Evolutionary conservation across 2,329 filamentous ascomycete genomes (phyloP).

Genomic region (Cladophialophora yegresii): DNA sequence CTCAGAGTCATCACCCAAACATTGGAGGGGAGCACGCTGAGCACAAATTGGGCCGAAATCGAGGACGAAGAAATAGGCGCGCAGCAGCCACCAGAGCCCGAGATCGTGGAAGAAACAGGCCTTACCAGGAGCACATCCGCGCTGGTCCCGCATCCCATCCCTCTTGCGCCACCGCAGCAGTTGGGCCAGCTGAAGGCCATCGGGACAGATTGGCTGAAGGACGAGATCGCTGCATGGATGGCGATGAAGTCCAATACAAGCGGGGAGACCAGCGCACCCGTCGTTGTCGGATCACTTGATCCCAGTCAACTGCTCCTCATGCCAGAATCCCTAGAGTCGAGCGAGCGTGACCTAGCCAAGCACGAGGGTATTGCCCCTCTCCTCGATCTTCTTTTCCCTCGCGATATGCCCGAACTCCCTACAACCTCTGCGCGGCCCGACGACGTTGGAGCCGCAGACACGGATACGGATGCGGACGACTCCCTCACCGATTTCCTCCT

Average conservation of each 20-base stretch:
- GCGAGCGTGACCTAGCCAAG: conserved; percentile 1
- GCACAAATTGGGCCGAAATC: conserved; percentile 32
- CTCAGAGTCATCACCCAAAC: conserved; percentile 33
- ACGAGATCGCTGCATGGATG: conserved; percentile 27
- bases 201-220: conserved; percentile 37
- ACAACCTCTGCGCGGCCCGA: background rate
- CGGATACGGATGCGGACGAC: conserved; percentile 11
- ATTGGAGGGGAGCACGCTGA: conserved; percentile 27
- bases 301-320: background rate
- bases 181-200: conserved; percentile 32
- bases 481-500: conserved; percentile 26
- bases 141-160: conserved; percentile 29
- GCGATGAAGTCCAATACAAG: background rate
- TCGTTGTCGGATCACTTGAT: conserved; percentile 12
- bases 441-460: background rate
- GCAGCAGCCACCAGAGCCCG: conserved; percentile 20
- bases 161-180: conserved; percentile 27
- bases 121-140: conserved; percentile 30
- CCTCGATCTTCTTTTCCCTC: conserved; percentile 29
- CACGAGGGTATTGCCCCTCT: conserved; percentile 1
- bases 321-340: background rate
- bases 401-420: conserved; percentile 17
- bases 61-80: conserved; percentile 25
- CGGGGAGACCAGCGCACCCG: background rate
- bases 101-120: conserved; percentile 31